A percentile compares a stretch with the other conserved stretches of the same genome.
These are phyloP conservation scores for Ceratocystis destructans DNA, from an alignment of 2,329 filamentous ascomycete genomes.

Conservation along the genomic window DNA sequence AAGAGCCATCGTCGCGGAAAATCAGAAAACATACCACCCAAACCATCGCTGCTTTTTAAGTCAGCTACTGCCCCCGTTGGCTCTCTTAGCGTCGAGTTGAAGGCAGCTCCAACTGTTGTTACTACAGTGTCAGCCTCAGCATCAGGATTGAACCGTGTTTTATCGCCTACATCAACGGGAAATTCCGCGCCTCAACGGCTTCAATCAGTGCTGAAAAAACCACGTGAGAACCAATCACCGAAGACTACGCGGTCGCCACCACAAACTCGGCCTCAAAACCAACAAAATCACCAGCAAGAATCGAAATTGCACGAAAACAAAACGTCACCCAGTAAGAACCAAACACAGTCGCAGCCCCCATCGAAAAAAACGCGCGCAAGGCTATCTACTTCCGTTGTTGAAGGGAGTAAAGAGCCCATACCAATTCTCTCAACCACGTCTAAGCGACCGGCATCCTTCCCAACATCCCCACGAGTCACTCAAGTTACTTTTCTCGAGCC, in stretches of 20 bases:
- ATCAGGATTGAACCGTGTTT: constrained; percentile 17
- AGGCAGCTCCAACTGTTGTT: constrained; percentile 10
- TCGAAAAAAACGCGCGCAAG: constrained; percentile 21
- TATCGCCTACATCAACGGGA: constrained; percentile 22
- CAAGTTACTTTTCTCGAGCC: constrained; percentile 18
- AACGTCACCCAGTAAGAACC: neutral
- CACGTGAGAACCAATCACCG: constrained; percentile 20
- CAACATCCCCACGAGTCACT: constrained; percentile 23
- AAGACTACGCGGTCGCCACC: constrained; percentile 14
- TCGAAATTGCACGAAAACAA: neutral
- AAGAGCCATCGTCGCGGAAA: constrained; percentile 19
- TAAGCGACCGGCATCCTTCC: constrained; percentile 30
- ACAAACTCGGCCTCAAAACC: constrained; percentile 18
- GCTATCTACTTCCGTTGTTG: constrained; percentile 24
- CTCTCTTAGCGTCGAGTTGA: neutral
- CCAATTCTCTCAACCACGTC: constrained; percentile 14
- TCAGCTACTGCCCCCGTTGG: constrained; percentile 8
- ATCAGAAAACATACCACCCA: constrained; percentile 17
- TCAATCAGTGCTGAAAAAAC: constrained; percentile 14
- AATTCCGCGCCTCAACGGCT: constrained; percentile 16
- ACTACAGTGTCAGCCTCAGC: constrained; percentile 15
- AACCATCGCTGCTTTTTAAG: constrained; percentile 10
- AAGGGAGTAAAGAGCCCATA: constrained; percentile 14
- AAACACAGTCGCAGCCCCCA: constrained; percentile 12
- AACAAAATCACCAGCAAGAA: neutral